Conservation (phyloP, 768 basidiomycete species). For the Infundibulicybe gibba region DNA sequence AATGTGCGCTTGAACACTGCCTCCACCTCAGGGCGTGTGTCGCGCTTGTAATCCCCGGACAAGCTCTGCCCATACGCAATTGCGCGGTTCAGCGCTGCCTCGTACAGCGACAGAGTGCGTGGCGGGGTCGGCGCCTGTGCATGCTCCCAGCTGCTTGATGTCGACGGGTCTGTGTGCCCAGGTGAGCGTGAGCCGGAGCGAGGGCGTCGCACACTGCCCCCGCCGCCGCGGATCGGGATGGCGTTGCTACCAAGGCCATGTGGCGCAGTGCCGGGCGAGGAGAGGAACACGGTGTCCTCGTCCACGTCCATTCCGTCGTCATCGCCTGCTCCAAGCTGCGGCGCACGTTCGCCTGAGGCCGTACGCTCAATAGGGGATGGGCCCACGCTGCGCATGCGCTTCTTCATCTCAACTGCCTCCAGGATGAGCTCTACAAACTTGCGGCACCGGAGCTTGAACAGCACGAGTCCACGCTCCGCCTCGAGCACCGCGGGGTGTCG, state of each 20-base stretch:
- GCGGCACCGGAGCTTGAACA: conserved; percentile 81
- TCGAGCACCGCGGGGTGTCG: conserved; percentile 65
- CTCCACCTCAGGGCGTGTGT: conserved; percentile 60
- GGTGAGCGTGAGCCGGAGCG: not conserved
- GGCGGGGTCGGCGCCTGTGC: conserved; percentile 13
- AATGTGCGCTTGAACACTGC: conserved; percentile 71
- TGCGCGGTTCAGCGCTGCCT: conserved; percentile 59
- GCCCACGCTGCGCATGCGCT: conserved; percentile 41
- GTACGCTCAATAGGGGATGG: not conserved
- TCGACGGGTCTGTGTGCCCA: conserved; percentile 17
- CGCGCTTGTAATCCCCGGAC: conserved; percentile 63
- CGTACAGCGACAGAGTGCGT: conserved; percentile 33
- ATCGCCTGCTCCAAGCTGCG: conserved; percentile 32
- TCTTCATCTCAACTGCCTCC: conserved; percentile 66
- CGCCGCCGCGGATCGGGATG: conserved; percentile 4
- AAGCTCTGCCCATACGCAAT: conserved; percentile 73
- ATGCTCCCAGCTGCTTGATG: not conserved
- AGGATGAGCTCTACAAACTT: conserved; percentile 83
- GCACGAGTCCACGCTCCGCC: conserved; percentile 63
- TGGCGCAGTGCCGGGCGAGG: conserved; percentile 11
- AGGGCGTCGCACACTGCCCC: conserved; percentile 1
- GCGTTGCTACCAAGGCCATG: conserved; percentile 24
- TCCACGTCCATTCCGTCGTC: conserved; percentile 59
- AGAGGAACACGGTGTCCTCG: conserved; percentile 25
- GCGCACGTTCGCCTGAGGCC: conserved; percentile 27